Percentiles rank a stretch among this genome's conserved stretches.
These are phyloP conservation scores for Tuber magnatum DNA, from an alignment of 495 filamentous ascomycete species.

Conservation along the genomic window DNA sequence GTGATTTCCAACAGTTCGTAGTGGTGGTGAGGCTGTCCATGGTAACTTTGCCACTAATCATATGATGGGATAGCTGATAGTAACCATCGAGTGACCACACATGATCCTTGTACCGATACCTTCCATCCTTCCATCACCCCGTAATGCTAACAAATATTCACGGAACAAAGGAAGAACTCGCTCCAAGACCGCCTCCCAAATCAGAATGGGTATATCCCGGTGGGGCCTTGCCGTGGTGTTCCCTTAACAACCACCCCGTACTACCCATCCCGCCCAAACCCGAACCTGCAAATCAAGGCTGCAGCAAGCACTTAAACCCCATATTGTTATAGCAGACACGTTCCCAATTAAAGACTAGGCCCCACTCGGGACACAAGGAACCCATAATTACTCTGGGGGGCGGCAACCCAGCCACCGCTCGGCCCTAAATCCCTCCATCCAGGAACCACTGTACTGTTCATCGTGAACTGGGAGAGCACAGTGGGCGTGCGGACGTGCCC, in stretches of 20 bases:
- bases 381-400: constrained; percentile 49
- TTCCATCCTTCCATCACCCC: not conserved
- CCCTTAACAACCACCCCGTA: too few species aligned
- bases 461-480: too few species aligned
- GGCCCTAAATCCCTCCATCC: too few species aligned
- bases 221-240: constrained; percentile 60
- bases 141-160: not conserved
- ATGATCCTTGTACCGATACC: not conserved
- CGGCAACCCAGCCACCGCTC: too few species aligned
- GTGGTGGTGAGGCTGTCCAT: not conserved
- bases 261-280: too few species aligned
- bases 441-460: too few species aligned
- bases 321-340: constrained; percentile 71
- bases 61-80: not conserved
- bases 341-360: constrained; percentile 59
- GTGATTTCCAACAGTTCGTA: too few species aligned
- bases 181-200: constrained; percentile 51
- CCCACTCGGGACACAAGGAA: constrained; percentile 60
- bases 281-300: too few species aligned
- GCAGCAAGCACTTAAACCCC: constrained; percentile 78
- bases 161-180: constrained; percentile 39
- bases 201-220: constrained; percentile 57
- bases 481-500: too few species aligned
- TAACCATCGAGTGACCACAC: not conserved
- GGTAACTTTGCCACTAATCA: not conserved